Evolutionary conservation across 805 yeast species (phyloP), one percentile per base, ranked within the genome.

Genomic region (Ogataea saltuana): DNA sequence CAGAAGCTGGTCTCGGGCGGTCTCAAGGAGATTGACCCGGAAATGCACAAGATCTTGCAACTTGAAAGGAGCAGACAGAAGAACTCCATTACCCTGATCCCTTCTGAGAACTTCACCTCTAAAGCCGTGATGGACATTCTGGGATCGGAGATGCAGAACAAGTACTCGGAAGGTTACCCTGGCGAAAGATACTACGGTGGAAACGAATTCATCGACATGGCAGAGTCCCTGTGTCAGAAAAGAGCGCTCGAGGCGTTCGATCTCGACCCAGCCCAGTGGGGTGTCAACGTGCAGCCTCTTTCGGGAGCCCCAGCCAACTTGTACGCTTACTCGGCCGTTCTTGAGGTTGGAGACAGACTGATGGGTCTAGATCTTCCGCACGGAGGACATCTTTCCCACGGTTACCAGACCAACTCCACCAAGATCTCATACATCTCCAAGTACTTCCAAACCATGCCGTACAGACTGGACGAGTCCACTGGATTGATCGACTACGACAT

Each of bases 151-250:
- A 88, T 91, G 96, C 90, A 87, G 68, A 91, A 91, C 79, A 91
- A 91, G 74, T 91, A 91, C 72, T 89, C 97, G 9, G 99, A 91
- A 70, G 98, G 98, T 52, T 91, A 91, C 70, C 99, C 99, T 31
- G 96, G 96, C 54, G 96, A 89, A 51, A 82, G 99, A 67, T 91
- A 91, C 74, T 91, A 91, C 65, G 99, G 99, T 68, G 99, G 99
- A 67, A 91, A 91, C 64, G 89, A 91, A 70, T 85, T 81, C 70
- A 91, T 91, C 59, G 99, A 91, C 71, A 76, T 81, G 72, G 88
- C 88, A 60, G 99, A 91, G 74, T 67, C 80, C 11, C 71, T 91
- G 46, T 91, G 98, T 71, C 97, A 89, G 70, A 76, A 81, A 58
- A 78, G 99, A 68, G 99, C 98, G 35, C 72, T 91, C 48, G 78